These are phyloP conservation scores for Alnus rubra DNA, from an alignment of 306 rosid genomes.

Conservation along the genomic window DNA sequence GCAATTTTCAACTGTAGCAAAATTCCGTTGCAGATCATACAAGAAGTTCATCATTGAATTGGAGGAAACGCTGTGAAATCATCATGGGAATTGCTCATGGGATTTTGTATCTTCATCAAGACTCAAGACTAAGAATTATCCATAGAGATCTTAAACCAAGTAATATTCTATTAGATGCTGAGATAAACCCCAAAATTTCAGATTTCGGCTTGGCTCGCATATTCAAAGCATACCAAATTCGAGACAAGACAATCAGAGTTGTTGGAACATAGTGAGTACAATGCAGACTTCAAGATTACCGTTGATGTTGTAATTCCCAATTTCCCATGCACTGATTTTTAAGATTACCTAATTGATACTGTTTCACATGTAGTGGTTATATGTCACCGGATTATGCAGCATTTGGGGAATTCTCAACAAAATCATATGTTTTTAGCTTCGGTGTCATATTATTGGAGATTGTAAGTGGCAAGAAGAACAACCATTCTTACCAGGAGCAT, in stretches of 20 bases:
- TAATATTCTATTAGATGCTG: background rate
- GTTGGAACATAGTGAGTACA: background rate
- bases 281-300: background rate
- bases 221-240: background rate
- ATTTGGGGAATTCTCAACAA: background rate
- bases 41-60: background rate
- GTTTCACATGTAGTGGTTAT: background rate
- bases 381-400: background rate
- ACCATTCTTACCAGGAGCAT: background rate
- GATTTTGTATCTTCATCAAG: conserved; percentile 1
- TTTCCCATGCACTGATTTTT: background rate
- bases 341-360: background rate
- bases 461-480: conserved; percentile 6
- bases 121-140: background rate
- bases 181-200: background rate
- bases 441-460: conserved; percentile 6
- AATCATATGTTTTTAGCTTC: background rate
- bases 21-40: background rate
- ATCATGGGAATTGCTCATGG: conserved; percentile 5
- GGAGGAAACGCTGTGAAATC: conserved; percentile 1
- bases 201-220: background rate
- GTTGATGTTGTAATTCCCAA: background rate
- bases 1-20: background rate
- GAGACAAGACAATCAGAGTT: background rate
- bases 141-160: background rate